phyloP scores from a whole-genome alignment of 108 stramenopile species.

The Schizochytrium sp. region DNA sequence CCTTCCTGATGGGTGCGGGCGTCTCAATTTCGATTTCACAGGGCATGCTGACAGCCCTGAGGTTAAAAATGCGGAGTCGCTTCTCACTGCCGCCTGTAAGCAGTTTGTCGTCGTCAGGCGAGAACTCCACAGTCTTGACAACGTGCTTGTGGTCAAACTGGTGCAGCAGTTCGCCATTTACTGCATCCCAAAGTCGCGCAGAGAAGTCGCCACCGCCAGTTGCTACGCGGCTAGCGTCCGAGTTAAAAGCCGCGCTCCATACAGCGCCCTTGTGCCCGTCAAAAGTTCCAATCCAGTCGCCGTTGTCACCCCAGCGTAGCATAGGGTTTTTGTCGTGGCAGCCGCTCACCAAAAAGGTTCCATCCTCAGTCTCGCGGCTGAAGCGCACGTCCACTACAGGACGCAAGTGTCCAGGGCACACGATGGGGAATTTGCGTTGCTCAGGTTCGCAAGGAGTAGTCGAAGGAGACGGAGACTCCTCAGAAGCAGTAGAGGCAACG shows the following conservation, averaged over 20 bases:
- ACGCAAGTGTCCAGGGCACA: conserved; percentile 93
- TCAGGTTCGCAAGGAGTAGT: too few species aligned
- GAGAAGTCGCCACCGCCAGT: conserved; percentile 81
- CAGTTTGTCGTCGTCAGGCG: conserved; percentile 80
- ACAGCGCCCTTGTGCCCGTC: conserved; percentile 99
- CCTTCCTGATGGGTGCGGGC: not conserved
- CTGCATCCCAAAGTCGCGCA: conserved; percentile 74
- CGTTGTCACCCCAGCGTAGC: conserved; percentile 91
- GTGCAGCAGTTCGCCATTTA: conserved; percentile 71
- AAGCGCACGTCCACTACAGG: conserved; percentile 83
- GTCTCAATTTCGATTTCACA: conserved; percentile 12
- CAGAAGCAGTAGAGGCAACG: too few species aligned
- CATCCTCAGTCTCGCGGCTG: conserved; percentile 67
- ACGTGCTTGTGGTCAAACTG: conserved; percentile 91
- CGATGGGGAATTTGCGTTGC: conserved; percentile 77
- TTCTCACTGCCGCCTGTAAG: conserved; percentile 96
- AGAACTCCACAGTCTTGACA: conserved; percentile 94
- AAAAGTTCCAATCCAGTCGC: conserved; percentile 99
- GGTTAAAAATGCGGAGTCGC: conserved; percentile 85
- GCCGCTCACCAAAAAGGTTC: conserved; percentile 77
- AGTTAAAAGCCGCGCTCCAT: conserved; percentile 92
- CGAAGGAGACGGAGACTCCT: too few species aligned
- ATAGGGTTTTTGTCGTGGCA: conserved; percentile 85
- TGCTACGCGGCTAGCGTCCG: conserved; percentile 88
- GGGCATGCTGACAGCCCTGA: conserved; percentile 65